Evolutionary conservation across 75 land plant genomes (phyloP).

Genomic region (Pinus tabuliformis): DNA sequence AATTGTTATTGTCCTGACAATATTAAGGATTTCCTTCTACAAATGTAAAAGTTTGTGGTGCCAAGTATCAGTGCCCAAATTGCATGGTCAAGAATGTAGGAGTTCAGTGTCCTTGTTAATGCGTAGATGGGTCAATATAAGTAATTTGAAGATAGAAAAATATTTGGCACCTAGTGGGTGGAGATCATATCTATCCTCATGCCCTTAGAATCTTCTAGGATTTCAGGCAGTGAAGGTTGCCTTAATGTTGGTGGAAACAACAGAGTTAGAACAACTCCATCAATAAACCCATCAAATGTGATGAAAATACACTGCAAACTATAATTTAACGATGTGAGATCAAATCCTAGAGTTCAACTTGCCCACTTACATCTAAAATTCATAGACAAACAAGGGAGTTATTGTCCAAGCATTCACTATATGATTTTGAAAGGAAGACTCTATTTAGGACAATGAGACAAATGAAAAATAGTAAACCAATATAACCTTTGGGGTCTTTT

Average conservation of each 20-base stretch:
- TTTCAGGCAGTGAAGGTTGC: neutral
- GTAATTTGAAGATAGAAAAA: no score
- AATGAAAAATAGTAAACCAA: no score
- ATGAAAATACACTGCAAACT: neutral
- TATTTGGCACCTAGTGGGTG: no score
- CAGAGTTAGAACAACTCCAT: neutral
- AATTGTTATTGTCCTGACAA: neutral
- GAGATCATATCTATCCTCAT: no score
- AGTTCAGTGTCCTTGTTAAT: no score
- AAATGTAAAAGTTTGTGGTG: neutral
- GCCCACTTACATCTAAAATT: neutral
- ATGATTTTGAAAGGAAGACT: no score
- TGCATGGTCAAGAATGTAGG: neutral
- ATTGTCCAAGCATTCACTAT: no score
- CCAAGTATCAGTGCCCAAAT: neutral
- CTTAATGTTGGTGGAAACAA: slow-evolving; percentile 1
- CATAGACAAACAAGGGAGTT: no score
- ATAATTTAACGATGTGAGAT: neutral
- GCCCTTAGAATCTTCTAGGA: no score
- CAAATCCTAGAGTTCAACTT: neutral
- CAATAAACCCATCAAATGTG: neutral
- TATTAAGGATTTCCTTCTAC: neutral
- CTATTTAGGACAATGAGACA: no score
- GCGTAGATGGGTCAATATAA: no score
- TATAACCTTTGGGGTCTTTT: no score